These are phyloP conservation scores for Claviceps sp. DNA, from an alignment of 2,329 filamentous ascomycete genomes.

Conservation along the genomic window DNA sequence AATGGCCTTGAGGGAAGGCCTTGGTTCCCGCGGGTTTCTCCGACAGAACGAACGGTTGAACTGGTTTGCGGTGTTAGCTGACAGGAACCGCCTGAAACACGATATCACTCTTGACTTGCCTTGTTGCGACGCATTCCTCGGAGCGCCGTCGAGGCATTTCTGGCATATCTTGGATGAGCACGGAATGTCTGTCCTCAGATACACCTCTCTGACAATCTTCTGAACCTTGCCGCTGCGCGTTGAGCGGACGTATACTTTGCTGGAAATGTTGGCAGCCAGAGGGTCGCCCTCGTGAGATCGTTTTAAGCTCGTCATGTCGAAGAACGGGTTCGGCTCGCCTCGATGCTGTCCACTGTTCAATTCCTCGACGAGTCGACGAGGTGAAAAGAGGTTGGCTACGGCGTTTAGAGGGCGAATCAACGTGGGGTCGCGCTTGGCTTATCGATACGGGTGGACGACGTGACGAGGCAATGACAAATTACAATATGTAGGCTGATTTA, in stretches of 20 bases:
- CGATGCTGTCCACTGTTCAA: conserved; percentile 2
- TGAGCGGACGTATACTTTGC: conserved; percentile 90
- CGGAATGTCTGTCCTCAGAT: conserved; percentile 90
- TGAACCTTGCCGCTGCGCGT: conserved; percentile 95
- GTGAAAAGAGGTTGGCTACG: conserved; percentile 9
- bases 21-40: conserved; percentile 77
- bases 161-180: conserved; percentile 87
- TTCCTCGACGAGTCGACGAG: conserved; percentile 1
- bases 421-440: conserved; percentile 13
- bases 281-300: conserved; percentile 38
- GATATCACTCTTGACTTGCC: conserved; percentile 32
- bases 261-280: conserved; percentile 64
- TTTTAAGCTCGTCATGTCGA: conserved; percentile 52
- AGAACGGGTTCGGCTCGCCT: neutral
- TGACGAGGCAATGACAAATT: neutral
- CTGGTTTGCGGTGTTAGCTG: conserved; percentile 27
- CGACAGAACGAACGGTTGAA: conserved; percentile 73
- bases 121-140: conserved; percentile 65
- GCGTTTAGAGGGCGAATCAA: conserved; percentile 12
- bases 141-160: conserved; percentile 59
- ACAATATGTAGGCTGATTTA: too few species aligned
- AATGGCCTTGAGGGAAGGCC: conserved; percentile 74
- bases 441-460: conserved; percentile 15
- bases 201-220: conserved; percentile 95
- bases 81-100: neutral